Percentiles rank a stretch among this genome's conserved stretches.
phyloP scores from a whole-genome alignment of 208 protist species.

The Kentomonas sorsogonicus region DNA sequence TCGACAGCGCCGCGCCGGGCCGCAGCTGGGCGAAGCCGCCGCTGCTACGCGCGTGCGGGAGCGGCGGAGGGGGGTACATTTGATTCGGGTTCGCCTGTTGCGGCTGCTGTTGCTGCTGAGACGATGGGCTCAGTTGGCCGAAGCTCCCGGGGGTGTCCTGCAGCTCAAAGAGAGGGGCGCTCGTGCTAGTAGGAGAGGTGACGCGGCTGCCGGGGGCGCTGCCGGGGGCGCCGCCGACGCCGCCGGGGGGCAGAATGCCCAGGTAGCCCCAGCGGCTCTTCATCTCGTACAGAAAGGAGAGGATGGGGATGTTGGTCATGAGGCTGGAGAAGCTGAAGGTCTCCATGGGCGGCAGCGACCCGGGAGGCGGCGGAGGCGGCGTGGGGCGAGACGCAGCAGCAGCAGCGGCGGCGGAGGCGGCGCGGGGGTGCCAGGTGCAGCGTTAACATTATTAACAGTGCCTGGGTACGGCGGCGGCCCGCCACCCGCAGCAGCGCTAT shows the following conservation, averaged over 20 bases:
- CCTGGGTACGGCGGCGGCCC: too few species aligned
- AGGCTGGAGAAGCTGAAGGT: conserved; percentile 86
- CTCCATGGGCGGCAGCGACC: conserved; percentile 70
- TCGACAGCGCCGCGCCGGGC: conserved; percentile 29
- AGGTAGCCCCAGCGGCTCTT: conserved; percentile 71
- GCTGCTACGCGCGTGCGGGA: conserved; percentile 5
- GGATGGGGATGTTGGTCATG: conserved; percentile 78
- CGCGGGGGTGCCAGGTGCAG: too few species aligned
- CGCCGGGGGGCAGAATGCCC: too few species aligned
- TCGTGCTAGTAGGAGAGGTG: too few species aligned
- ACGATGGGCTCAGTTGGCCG: neutral
- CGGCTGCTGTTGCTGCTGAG: conserved; percentile 13
- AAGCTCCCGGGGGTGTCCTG: conserved; percentile 29
- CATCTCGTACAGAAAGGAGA: conserved; percentile 86
- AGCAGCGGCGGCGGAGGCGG: neutral
- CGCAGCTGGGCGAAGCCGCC: conserved; percentile 14
- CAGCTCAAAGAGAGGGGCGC: too few species aligned
- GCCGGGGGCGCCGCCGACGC: too few species aligned
- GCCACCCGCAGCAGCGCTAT: neutral
- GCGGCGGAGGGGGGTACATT: too few species aligned
- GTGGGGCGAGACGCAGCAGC: neutral
- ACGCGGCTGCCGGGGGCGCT: too few species aligned
- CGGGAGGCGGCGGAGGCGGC: conserved; percentile 8
- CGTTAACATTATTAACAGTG: too few species aligned
- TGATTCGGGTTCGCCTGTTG: conserved; percentile 9